These are phyloP conservation scores for Leccinum uliginosum DNA, from an alignment of 768 basidiomycete genomes.

Conservation along the genomic window DNA sequence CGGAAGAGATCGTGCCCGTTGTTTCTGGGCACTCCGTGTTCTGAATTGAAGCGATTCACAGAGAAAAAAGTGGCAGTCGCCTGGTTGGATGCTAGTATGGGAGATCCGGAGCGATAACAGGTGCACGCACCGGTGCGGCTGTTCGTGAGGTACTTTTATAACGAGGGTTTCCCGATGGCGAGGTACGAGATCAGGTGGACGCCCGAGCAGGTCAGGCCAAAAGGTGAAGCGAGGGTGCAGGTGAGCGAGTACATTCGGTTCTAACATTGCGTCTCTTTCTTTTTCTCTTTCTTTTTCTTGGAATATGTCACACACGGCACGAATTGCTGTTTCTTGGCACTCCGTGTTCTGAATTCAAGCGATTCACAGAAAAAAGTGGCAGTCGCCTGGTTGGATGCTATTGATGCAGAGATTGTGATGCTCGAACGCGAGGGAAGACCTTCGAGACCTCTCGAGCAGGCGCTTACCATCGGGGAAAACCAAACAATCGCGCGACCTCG, in stretches of 20 bases:
- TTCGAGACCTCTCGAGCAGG: conserved; percentile 32
- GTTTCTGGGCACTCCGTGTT: conserved; percentile 58
- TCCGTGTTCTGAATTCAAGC: conserved; percentile 45
- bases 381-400: conserved; percentile 49
- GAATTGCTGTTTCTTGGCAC: conserved; percentile 57
- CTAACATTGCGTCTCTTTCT: background rate
- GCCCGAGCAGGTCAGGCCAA: conserved; percentile 51
- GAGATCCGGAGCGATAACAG: too few relatives aligned
- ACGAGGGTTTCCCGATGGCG: conserved; percentile 56
- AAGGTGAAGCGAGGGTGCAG: conserved; percentile 35
- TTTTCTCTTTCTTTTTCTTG: conserved; percentile 21
- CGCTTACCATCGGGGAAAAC: conserved; percentile 50
- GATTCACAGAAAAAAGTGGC: conserved; percentile 45
- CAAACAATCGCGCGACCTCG: conserved; percentile 41
- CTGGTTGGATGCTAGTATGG: conserved; percentile 55
- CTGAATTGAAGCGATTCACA: conserved; percentile 43
- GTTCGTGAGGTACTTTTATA: conserved; percentile 56
- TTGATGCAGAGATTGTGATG: conserved; percentile 41
- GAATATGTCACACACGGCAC: conserved; percentile 72
- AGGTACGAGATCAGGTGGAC: conserved; percentile 71
- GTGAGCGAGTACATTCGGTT: background rate
- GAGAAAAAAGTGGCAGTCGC: conserved; percentile 45
- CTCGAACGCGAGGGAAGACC: conserved; percentile 35
- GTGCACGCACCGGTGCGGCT: too few relatives aligned
- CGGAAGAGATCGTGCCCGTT: conserved; percentile 74